Evolutionary conservation across 495 filamentous ascomycete genomes (phyloP), one percentile per base, ranked within the genome.

Genomic region (Xylaria curta): DNA sequence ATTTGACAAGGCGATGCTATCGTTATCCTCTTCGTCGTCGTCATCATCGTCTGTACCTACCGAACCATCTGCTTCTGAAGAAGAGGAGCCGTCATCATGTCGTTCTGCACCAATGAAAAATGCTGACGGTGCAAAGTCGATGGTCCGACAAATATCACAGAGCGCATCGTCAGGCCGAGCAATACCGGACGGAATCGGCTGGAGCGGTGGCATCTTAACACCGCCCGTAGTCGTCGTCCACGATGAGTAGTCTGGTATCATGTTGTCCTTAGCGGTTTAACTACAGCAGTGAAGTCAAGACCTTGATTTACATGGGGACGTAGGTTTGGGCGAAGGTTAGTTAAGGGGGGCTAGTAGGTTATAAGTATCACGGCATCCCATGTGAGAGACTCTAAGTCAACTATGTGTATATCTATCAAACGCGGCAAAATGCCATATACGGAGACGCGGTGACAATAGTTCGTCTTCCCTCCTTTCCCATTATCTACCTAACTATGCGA

Each of bases 141-240:
- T 40, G 7, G 58, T 61, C 19, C 33, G 58, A 40, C 58, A 61
- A 4, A 61, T 61, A 40, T 61, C 58, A n/a, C 58, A 61, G 33
- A 61, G 58, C 3, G 58, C 36, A 61, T 61, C 33, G n/a, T 24
- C 33, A 17, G 58, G 58, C n/a, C 7, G 21, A 2, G 33, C 19
- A 40, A 61, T 36, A 17, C 21, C 19, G 5, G 58, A 21, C 19
- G 58, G 58, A 40, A 61, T 61, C 3, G 58, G 58, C 10, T 61
- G 58, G 9, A 61, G 58, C 19, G 58, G 58, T 21, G 58, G 58
- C 17, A 61, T 17, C 9, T 40, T 61, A 19, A 61, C 21, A 40
- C 33, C 33, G 3, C n/a, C 58, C 4, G 28, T 4, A 24, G 15
- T 40, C 31, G 26, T 59, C 15, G 56, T 60, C 56, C 56, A 60